phyloP scores from a whole-genome alignment of 1,284 basidiomycete genomes.

The Macrocystidia cucumis region DNA sequence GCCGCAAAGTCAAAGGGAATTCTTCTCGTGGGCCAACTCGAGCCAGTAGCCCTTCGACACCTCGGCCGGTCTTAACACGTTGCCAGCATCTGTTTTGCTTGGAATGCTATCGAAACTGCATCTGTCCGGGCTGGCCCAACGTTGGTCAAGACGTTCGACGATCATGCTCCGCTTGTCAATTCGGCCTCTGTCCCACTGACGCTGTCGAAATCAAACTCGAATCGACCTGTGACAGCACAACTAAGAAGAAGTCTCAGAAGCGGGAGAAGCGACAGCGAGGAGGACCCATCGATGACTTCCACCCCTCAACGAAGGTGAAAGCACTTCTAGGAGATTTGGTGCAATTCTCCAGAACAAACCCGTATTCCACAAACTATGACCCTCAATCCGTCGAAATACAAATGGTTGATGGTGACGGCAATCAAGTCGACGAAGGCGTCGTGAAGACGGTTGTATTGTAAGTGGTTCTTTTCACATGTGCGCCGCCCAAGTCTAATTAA shows the following conservation, averaged over 20 bases:
- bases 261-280: conserved; percentile 68
- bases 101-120: conserved; percentile 69
- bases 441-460: conserved; percentile 92
- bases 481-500: too few species aligned
- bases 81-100: conserved; percentile 93
- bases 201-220: conserved; percentile 69
- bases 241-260: conserved; percentile 59
- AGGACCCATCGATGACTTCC: conserved; percentile 47
- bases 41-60: conserved; percentile 53
- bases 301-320: conserved; percentile 82
- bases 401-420: conserved; percentile 69
- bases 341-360: conserved; percentile 71
- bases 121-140: conserved; percentile 78
- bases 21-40: conserved; percentile 62
- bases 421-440: conserved; percentile 56
- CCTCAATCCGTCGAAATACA: conserved; percentile 60
- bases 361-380: conserved; percentile 81
- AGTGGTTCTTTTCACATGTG: conserved; percentile 25
- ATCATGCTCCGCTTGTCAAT: conserved; percentile 72
- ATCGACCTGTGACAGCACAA: conserved; percentile 25
- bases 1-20: conserved; percentile 49
- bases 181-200: conserved; percentile 53
- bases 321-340: conserved; percentile 72
- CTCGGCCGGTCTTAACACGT: conserved; percentile 71
- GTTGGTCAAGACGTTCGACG: conserved; percentile 47